Evolutionary conservation across 805 yeast species (phyloP), one percentile per base, ranked within the genome.

Genomic region (Starmerella geochares): DNA sequence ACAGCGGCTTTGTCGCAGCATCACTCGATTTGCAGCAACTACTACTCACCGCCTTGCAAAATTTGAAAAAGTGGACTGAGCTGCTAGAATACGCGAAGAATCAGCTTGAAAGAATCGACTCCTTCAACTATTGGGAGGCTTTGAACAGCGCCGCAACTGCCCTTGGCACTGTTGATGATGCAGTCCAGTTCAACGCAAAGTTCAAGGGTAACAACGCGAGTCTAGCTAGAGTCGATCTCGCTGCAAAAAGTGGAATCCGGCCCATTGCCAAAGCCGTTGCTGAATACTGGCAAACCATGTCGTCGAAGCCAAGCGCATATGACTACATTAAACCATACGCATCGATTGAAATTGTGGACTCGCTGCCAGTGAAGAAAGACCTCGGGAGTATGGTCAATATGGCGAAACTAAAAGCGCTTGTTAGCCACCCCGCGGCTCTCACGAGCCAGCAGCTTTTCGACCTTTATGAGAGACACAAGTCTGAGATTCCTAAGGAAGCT

Each of bases 91-190:
- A 67, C 52, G 66, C 78, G 41, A 37, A 61, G 4, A 52, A 58
- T 3, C 69, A 77, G 13, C 62, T 86, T 29, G 67, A 72, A 16
- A 68, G 66, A 3, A 73, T 83, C 48, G 86, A 88, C 63, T 95
- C 87, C 62, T 88, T 78, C 71, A 75, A 77, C 50, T 77, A 86
- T 33, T 86, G 94, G 85, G 75, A 78, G 55, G 67, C 70, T 16
- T 64, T 75, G 45, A 71, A 77, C 19, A 66, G 69, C 40, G 67
- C 87, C 2, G 71, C 73, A 0, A 58, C 60, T 17, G 57, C 71
- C 23, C 54, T 73, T 20, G 65, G 59, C 11, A 58, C 64, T 48
- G 45, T 65, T 2, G 65, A 65, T 10, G 71, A 68, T 2, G 63
- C 74, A 1, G 13, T 54, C 1, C 38, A 55, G 2, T 54, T 67